Base-by-base conservation (phyloP, 2,329 filamentous ascomycete species). In the Pseudogymnoascus sp. region DNA sequence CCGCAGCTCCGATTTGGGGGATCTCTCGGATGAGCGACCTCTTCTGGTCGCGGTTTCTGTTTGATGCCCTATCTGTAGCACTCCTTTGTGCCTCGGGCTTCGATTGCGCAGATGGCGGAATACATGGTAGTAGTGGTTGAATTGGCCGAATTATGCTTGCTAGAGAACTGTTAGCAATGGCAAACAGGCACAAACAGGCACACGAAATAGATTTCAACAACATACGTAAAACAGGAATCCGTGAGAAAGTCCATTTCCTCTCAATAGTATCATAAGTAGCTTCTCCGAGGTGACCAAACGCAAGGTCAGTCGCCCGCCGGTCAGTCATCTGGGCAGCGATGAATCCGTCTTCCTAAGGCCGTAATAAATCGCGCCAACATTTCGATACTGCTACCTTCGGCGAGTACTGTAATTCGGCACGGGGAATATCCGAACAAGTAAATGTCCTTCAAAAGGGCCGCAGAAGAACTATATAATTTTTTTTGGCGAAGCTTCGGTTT, bases 231-330 rank as follows among this genome's bases (percentile, higher is more conserved):
- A 61, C 63, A 14, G 63, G 19, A 48, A 67, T 62, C 25, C 66
- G 61, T n/a, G 73, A 71, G 62, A 75, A 75, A 3, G 13, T 65
- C 73, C 73, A 75, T 65, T 67, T 54, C 13, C 67, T 67, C 62
- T 73, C 70, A 11, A 71, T 68, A 62, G 69, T 66, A 64, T 75
- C 69, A 68, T 85, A 86, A 6, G 74, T 73, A 45, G 80, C 71
- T 64, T 77, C 75, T 65, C 83, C 83, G 65, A 81, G 77, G 69
- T 84, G 80, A 73, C 83, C 83, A 69, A 80, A 80, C 63, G 79
- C 76, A 62, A 84, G 77, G 75, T 81, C 77, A 69, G 75, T 77
- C 39, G 76, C 72, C 43, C 76, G 73, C 63, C 74, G 75, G 64
- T 83, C 77, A 82, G 78, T 77, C 81, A 83, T 83, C 75, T 71